phyloP scores from a whole-genome alignment of 2,329 filamentous ascomycete genomes.

The Nigrospora oryzae region DNA sequence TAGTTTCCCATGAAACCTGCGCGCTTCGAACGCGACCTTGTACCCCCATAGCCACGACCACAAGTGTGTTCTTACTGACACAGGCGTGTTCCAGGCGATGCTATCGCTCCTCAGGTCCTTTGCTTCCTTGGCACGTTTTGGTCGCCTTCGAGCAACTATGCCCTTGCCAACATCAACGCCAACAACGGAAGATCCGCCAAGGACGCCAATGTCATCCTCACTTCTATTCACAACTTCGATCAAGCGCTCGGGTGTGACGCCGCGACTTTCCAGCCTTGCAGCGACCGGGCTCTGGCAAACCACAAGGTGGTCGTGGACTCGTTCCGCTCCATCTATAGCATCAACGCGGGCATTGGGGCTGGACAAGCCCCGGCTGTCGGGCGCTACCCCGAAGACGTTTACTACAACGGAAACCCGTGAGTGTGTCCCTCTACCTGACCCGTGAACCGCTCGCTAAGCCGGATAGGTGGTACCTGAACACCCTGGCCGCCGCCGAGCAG shows the following conservation, averaged over 20 bases:
- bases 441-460: not conserved
- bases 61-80: too few species aligned
- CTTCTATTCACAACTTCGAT: slow-evolving; percentile 62
- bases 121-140: slow-evolving; percentile 73
- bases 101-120: slow-evolving; percentile 60
- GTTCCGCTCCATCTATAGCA: slow-evolving; percentile 60
- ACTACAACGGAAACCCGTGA: slow-evolving; percentile 66
- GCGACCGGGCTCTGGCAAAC: slow-evolving; percentile 59
- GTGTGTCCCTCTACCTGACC: not conserved
- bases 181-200: slow-evolving; percentile 57
- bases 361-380: slow-evolving; percentile 56
- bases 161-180: slow-evolving; percentile 60
- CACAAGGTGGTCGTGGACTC: slow-evolving; percentile 70
- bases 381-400: slow-evolving; percentile 64
- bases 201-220: slow-evolving; percentile 63
- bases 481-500: slow-evolving; percentile 70
- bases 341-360: slow-evolving; percentile 58
- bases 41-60: too few species aligned
- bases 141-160: slow-evolving; percentile 49
- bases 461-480: slow-evolving; percentile 63
- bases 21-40: too few species aligned
- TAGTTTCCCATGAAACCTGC: too few species aligned
- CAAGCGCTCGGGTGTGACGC: slow-evolving; percentile 56
- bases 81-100: slow-evolving; percentile 19
- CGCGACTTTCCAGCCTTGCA: slow-evolving; percentile 72